Evolutionary conservation across 148 eudicot species (phyloP), one percentile per base, ranked within the genome.

Genomic region (Rhododendron simsii): DNA sequence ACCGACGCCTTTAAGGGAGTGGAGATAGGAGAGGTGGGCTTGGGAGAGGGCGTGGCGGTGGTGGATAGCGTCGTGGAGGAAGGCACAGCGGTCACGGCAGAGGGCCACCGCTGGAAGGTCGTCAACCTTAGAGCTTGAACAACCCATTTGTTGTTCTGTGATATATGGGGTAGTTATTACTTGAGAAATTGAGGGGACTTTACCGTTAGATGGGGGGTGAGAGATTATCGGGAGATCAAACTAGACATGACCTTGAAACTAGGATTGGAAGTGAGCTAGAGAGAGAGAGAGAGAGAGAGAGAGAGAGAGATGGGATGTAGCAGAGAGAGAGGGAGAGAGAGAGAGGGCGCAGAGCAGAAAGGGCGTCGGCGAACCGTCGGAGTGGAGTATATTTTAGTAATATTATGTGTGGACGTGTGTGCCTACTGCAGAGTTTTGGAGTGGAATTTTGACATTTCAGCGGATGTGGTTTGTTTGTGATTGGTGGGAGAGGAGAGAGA

Each of bases 91-190:
- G 0, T 95, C 87, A 0, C 95, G 93, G 90, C 99, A 97, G 3
- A 95, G 89, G 1, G 84, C 87, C 11, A 97, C 96, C 83, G 98
- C 99, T 84, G 98, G 98, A 0, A 91, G 86, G 77, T 97, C 99
- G 74, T 97, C 99, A 28, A 89, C 85, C 85, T 97, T 97, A 1
- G 99, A 97, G 86, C 81, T 89, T 0, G 93, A 90, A 51, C 99
- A 97, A 33, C 99, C 99, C 99, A 97, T 95, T 5, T 57, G 87
- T n/a, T 63, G 7, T 3, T 1, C 61, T 23, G 57, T 45, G 37
- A 12, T 35, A 20, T 57, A 18, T 9, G 23, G 63, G 4, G 63
- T 57, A 23, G 0, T 10, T 3, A 3, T 10, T 3, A 3, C n/a
- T 23, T 18, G 78, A 37, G 48, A 78, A 39, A 61, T 57, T 30